These are phyloP conservation scores for Claviceps maximensis DNA, from an alignment of 2,329 filamentous ascomycete genomes.

Conservation along the genomic window DNA sequence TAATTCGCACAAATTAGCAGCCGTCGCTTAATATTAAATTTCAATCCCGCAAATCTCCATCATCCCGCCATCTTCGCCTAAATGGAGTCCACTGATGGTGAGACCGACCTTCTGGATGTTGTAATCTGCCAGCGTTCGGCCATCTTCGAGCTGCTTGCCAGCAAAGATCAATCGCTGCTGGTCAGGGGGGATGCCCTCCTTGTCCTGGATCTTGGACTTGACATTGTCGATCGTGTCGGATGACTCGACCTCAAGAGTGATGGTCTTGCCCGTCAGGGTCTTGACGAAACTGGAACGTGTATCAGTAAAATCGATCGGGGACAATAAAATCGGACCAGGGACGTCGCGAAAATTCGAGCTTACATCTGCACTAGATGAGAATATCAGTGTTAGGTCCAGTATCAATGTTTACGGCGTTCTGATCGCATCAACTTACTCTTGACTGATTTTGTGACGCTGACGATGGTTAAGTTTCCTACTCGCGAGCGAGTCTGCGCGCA, in stretches of 20 bases:
- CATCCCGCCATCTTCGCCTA: neutral
- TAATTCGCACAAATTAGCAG: slow-evolving; percentile 4
- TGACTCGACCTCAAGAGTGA: slow-evolving; percentile 98
- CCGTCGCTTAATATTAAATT: neutral
- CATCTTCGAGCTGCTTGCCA: slow-evolving; percentile 98
- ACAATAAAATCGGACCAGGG: neutral
- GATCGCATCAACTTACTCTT: slow-evolving; percentile 39
- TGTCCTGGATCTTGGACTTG: slow-evolving; percentile 99
- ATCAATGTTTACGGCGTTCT: neutral
- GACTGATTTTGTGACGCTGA: slow-evolving; percentile 37
- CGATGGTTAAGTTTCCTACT: slow-evolving; percentile 26
- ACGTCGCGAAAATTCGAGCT: slow-evolving; percentile 26
- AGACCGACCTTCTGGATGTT: slow-evolving; percentile 91
- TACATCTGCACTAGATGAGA: slow-evolving; percentile 72
- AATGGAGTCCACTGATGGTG: neutral
- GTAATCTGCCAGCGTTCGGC: slow-evolving; percentile 92
- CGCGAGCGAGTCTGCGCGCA: slow-evolving; percentile 22
- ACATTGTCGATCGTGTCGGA: slow-evolving; percentile 99
- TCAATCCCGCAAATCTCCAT: neutral
- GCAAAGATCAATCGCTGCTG: slow-evolving; percentile 98
- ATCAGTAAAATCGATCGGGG: slow-evolving; percentile 16
- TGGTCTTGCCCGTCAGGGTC: slow-evolving; percentile 99
- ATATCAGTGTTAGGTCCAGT: slow-evolving; percentile 31
- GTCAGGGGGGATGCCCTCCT: slow-evolving; percentile 96
- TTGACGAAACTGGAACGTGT: slow-evolving; percentile 76